These are phyloP conservation scores for Picochlorum sp. DNA, from an alignment of 139 green algal species.

Conservation along the genomic window DNA sequence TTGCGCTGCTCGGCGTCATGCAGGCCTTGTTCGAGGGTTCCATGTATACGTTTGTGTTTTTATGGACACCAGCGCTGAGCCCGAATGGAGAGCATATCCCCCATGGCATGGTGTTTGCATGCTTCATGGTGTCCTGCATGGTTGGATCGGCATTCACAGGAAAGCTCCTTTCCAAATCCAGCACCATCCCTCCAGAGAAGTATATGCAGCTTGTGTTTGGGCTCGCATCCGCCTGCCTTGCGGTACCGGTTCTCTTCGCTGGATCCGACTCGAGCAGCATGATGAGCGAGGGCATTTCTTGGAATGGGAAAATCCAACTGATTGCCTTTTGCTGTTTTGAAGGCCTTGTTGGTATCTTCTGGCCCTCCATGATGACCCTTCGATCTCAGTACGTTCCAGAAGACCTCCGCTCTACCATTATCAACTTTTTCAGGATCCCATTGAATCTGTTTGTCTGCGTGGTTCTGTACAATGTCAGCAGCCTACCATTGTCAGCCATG, in stretches of 20 bases:
- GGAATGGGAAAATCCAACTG: conserved; percentile 69
- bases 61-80: conserved; percentile 88
- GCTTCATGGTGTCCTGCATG: conserved; percentile 94
- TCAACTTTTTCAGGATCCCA: conserved; percentile 96
- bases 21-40: conserved; percentile 89
- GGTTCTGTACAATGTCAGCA: conserved; percentile 87
- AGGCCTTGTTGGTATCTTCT: conserved; percentile 85
- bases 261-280: neutral
- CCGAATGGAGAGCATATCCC: conserved; percentile 80
- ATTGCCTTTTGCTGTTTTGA: conserved; percentile 91
- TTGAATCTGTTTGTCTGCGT: conserved; percentile 97
- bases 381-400: conserved; percentile 85
- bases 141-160: conserved; percentile 60
- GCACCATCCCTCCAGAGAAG: conserved; percentile 38
- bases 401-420: conserved; percentile 89
- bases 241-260: conserved; percentile 40
- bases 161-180: conserved; percentile 33
- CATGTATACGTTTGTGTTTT: conserved; percentile 99
- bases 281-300: conserved; percentile 35
- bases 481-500: conserved; percentile 76
- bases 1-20: conserved; percentile 81
- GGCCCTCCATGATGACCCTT: conserved; percentile 96
- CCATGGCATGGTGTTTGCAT: conserved; percentile 93
- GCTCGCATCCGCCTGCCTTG: conserved; percentile 44
- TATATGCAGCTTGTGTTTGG: conserved; percentile 87